Conservation (phyloP, 768 basidiomycete genomes). For the Exidia glandulosa region DNA sequence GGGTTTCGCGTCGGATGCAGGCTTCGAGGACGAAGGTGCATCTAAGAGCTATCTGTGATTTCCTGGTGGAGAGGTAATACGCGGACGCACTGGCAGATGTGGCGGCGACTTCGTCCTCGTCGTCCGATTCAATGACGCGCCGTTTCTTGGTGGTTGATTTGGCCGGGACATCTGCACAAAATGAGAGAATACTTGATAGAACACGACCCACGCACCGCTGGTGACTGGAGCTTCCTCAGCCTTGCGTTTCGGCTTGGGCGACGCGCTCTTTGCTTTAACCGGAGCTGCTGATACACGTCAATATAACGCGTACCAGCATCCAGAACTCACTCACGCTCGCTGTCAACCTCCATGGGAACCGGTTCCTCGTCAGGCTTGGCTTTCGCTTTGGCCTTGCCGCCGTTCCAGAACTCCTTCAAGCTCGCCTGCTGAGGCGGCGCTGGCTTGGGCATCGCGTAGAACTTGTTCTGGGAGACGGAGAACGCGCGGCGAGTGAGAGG, state of each 20-base stretch:
- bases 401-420: conserved; percentile 64
- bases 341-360: conserved; percentile 13
- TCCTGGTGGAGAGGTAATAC: not conserved
- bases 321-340: conserved; percentile 1
- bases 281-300: not conserved
- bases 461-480: conserved; percentile 45
- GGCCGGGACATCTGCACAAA: not conserved
- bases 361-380: conserved; percentile 17
- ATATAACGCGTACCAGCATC: not conserved
- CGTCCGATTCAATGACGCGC: conserved; percentile 28
- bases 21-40: not conserved
- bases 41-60: not conserved
- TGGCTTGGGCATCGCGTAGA: conserved; percentile 69
- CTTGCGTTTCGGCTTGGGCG: not conserved
- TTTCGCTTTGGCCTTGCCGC: conserved; percentile 26
- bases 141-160: conserved; percentile 17
- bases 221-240: not conserved
- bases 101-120: conserved; percentile 16
- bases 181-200: not conserved
- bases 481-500: conserved; percentile 1
- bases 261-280: not conserved
- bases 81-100: not conserved
- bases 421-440: conserved; percentile 69
- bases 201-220: not conserved
- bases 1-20: not conserved